Base-by-base conservation (phyloP, 2,329 filamentous ascomycete genomes). In the Arthroderma sp. region DNA sequence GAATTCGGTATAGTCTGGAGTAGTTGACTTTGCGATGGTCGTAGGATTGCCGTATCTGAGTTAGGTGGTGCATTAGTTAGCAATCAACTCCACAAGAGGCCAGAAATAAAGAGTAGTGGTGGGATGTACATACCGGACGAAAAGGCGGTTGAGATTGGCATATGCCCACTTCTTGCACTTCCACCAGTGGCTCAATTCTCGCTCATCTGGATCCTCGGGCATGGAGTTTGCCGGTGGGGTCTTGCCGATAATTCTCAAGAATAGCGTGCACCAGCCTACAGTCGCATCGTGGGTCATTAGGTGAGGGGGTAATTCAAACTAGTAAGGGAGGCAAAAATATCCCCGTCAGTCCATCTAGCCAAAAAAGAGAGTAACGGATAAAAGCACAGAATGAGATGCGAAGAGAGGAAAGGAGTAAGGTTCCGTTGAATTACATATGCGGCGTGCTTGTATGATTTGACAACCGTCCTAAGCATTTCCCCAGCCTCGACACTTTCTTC, bases 81-180 rank as follows among this genome's bases (percentile, higher is more conserved):
- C 15, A 27, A 11, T 11, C 32, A 27, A 37, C 22, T 11, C n/a
- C 30, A 10, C 29, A 36, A 31, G 15, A 33, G 30, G 29, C n/a
- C 22, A 40, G 36, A 40, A 30, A 29, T 11, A 30, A 6, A 45
- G 38, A 36, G 11, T 10, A 31, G 29, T 33, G 38, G 4, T 3
- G n/a, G 4, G 27, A 37, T 37, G 33, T 10, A 63, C 73, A 50
- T 68, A 89, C 84, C 86, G 78, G 54, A 96, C 88, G 60, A 91
- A 98, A 11, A 98, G 77, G 50, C 91, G 78, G 69, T 98, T 98
- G 55, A 98, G 68, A 65, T 96, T 96, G 58, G 91, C 94, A 66
- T 95, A 98, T 9, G 89, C 84, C 91, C 91, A 96, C 68, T 98
- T 98, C 80, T 96, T 96, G 51, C 88, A 85, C 72, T 96, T 98